These are phyloP conservation scores for Debaryomyces psychrophilus DNA, from an alignment of 1,139 yeast species.

Conservation along the genomic window DNA sequence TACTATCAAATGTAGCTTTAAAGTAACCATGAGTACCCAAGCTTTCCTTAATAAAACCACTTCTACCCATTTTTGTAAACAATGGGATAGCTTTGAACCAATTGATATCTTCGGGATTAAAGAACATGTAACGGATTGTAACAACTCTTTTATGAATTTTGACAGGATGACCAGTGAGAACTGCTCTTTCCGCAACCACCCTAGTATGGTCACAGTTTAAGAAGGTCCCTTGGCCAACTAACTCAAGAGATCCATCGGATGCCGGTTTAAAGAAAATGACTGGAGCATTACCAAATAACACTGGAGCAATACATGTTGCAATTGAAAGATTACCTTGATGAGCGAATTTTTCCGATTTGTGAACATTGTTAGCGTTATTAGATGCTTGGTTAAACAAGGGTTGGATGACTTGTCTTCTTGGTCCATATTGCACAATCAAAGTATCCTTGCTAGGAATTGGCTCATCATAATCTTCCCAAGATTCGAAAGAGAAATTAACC, in stretches of 20 bases:
- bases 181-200: slow-evolving; percentile 82
- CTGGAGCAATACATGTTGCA: slow-evolving; percentile 92
- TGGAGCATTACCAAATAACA: slow-evolving; percentile 79
- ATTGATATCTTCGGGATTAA: slow-evolving; percentile 84
- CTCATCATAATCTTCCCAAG: slow-evolving; percentile 86
- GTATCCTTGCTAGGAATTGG: slow-evolving; percentile 83
- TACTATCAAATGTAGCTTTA: slow-evolving; percentile 94
- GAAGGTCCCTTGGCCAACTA: slow-evolving; percentile 90
- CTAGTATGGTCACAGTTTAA: slow-evolving; percentile 85
- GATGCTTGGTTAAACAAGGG: slow-evolving; percentile 85
- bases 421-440: slow-evolving; percentile 88
- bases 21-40: slow-evolving; percentile 98
- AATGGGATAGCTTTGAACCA: slow-evolving; percentile 92
- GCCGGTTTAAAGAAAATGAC: slow-evolving; percentile 64
- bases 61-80: slow-evolving; percentile 88
- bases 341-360: slow-evolving; percentile 80
- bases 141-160: slow-evolving; percentile 92
- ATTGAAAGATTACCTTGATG: slow-evolving; percentile 74
- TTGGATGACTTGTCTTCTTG: slow-evolving; percentile 80
- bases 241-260: slow-evolving; percentile 54
- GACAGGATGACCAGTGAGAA: slow-evolving; percentile 92
- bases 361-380: slow-evolving; percentile 80
- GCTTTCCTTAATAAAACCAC: slow-evolving; percentile 92
- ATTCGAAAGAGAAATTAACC: slow-evolving; percentile 76
- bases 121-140: slow-evolving; percentile 96